Percentiles rank a stretch among this genome's conserved stretches.
phyloP scores from a whole-genome alignment of 2,329 filamentous ascomycete genomes.

The Aspergillus oerlinghausenensis region DNA sequence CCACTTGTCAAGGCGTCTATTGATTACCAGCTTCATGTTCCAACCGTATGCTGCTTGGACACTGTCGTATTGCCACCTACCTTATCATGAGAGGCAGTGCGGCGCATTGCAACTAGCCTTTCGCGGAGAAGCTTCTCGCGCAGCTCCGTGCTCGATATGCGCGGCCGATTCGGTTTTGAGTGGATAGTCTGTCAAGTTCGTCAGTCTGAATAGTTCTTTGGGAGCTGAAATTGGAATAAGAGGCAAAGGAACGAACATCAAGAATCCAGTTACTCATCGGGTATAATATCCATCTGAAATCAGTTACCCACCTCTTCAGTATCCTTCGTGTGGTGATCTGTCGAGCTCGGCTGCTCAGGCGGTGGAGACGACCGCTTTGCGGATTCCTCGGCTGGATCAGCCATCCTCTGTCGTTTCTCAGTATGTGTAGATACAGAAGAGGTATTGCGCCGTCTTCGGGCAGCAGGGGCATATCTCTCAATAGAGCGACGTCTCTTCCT shows the following conservation, averaged over 20 bases:
- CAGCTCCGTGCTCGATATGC: slow-evolving; percentile 30
- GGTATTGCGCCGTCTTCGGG: slow-evolving; percentile 38
- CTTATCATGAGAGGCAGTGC: slow-evolving; percentile 22
- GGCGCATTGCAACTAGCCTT: slow-evolving; percentile 33
- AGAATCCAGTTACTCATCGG: not conserved
- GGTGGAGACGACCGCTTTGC: slow-evolving; percentile 19
- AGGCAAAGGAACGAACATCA: slow-evolving; percentile 12
- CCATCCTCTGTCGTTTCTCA: slow-evolving; percentile 39
- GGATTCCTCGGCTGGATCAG: slow-evolving; percentile 33
- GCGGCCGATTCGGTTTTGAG: slow-evolving; percentile 11
- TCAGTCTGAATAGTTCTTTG: slow-evolving; percentile 11
- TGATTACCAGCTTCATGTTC: not conserved
- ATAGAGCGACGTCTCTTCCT: slow-evolving; percentile 43
- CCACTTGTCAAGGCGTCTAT: not conserved
- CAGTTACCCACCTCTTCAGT: slow-evolving; percentile 31
- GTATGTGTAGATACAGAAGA: slow-evolving; percentile 40
- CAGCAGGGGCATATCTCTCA: slow-evolving; percentile 42
- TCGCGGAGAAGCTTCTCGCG: slow-evolving; percentile 36
- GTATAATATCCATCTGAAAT: slow-evolving; percentile 5
- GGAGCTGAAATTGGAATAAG: slow-evolving; percentile 4
- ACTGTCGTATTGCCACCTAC: slow-evolving; percentile 16
- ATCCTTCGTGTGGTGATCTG: slow-evolving; percentile 20
- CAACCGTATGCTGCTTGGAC: slow-evolving; percentile 1
- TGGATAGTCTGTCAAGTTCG: slow-evolving; percentile 9
- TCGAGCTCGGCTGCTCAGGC: slow-evolving; percentile 11